A percentile compares a stretch with the other conserved stretches of the same genome.
phyloP scores from a whole-genome alignment of 1,139 yeast genomes.

The Suhomyces ambrosiae region DNA sequence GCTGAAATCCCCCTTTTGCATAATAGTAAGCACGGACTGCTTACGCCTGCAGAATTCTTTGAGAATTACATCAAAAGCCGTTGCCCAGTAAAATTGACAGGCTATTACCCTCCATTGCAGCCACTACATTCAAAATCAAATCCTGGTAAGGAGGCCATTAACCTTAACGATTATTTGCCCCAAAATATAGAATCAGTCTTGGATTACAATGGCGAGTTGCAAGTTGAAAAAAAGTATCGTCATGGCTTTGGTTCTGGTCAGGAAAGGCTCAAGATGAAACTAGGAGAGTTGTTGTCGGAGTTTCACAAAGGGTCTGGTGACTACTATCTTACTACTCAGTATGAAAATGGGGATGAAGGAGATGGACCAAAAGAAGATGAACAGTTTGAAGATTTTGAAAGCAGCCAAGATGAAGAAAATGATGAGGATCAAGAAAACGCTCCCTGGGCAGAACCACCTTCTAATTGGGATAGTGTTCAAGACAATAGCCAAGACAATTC shows the following conservation, averaged over 20 bases:
- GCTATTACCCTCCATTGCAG: constrained; percentile 7
- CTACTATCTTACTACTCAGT: constrained; percentile 69
- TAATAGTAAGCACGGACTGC: constrained; percentile 1
- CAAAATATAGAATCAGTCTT: constrained; percentile 37
- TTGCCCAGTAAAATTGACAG: constrained; percentile 14
- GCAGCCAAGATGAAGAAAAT: constrained; percentile 14
- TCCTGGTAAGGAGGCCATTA: constrained; percentile 13
- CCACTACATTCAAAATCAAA: not conserved
- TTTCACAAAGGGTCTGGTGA: constrained; percentile 42
- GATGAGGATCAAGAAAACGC: constrained; percentile 1
- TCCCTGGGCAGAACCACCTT: no score
- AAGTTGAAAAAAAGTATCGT: constrained; percentile 56
- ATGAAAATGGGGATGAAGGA: constrained; percentile 26
- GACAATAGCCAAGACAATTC: no score
- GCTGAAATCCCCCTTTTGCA: constrained; percentile 2
- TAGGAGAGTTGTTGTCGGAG: constrained; percentile 47
- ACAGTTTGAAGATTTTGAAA: constrained; percentile 4
- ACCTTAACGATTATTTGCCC: constrained; percentile 33
- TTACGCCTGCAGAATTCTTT: constrained; percentile 12
- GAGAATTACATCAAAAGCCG: constrained; percentile 11
- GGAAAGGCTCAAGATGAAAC: constrained; percentile 49
- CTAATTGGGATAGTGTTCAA: no score
- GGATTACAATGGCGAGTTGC: constrained; percentile 36
- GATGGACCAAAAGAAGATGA: constrained; percentile 8
- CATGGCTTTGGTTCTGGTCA: constrained; percentile 72